Evolutionary conservation across 306 rosid genomes (phyloP).

Genomic region (Gastrolobium villosum): DNA sequence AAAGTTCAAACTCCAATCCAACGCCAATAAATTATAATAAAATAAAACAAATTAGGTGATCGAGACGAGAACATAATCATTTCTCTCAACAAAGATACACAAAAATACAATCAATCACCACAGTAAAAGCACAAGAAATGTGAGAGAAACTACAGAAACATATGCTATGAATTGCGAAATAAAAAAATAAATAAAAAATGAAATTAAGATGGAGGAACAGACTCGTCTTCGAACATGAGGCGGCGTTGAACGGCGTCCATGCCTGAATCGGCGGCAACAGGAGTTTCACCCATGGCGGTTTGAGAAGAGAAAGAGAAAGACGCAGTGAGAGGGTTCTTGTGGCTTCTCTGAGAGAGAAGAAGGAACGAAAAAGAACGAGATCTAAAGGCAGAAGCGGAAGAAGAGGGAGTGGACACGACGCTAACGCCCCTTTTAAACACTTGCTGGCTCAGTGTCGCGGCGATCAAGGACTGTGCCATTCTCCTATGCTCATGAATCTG

Average conservation of each 20-base stretch:
- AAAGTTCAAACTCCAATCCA: not conserved
- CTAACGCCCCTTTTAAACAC: conserved; percentile 41
- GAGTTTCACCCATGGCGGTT: conserved; percentile 69
- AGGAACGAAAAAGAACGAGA: conserved; percentile 26
- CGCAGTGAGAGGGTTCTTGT: not conserved
- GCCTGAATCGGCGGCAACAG: conserved; percentile 61
- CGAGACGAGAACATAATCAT: not conserved
- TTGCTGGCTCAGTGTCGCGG: conserved; percentile 32
- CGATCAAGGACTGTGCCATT: conserved; percentile 52
- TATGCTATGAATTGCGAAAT: not conserved
- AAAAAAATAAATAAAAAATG: not conserved
- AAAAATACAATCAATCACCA: not conserved
- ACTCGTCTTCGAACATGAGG: conserved; percentile 99
- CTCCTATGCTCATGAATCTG: not conserved
- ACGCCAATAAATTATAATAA: not conserved
- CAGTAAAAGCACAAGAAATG: not conserved
- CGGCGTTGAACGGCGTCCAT: conserved; percentile 99
- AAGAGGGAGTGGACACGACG: not conserved
- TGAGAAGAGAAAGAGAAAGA: conserved; percentile 53
- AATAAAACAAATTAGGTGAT: not conserved
- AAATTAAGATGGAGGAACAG: conserved; percentile 41
- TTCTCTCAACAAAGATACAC: no score
- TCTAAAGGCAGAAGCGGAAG: conserved; percentile 29
- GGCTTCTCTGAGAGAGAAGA: not conserved
- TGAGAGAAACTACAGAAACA: not conserved